A percentile compares a stretch with the other conserved stretches of the same genome.
These are phyloP conservation scores for Pecoramyces ruminantium DNA, from an alignment of 192 early-diverging fungal genomes.

Conservation along the genomic window DNA sequence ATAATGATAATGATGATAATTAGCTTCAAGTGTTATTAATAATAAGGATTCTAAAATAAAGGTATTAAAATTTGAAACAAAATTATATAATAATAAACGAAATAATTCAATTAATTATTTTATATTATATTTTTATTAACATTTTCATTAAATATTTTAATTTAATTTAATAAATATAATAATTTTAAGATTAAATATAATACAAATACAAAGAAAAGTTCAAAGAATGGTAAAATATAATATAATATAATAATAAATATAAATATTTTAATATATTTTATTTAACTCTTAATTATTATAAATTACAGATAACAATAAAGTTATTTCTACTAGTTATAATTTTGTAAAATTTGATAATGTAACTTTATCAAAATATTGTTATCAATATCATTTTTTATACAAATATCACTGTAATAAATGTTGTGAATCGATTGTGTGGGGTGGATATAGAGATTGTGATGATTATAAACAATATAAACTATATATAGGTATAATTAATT, in stretches of 20 bases:
- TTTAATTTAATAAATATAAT: not conserved
- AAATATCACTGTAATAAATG: not conserved
- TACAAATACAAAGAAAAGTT: not conserved
- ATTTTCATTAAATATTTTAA: not conserved
- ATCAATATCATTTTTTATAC: not conserved
- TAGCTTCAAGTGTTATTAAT: too few species aligned
- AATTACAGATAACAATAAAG: not conserved
- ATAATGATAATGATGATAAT: too few species aligned
- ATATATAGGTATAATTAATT: not conserved
- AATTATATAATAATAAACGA: not conserved
- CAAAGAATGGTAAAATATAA: not conserved
- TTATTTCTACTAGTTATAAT: not conserved
- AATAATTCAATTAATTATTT: too few species aligned
- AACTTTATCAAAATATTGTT: not conserved
- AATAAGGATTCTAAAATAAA: too few species aligned
- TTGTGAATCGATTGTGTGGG: not conserved
- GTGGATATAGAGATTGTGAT: not conserved
- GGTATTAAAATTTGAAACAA: too few species aligned
- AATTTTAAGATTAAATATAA: not conserved
- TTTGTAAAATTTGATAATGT: not conserved
- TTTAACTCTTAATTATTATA: too few species aligned
- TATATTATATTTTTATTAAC: too few species aligned
- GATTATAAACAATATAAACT: not conserved
- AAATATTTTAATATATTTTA: too few species aligned
- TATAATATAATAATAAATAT: not conserved